Evolutionary conservation across 208 protist genomes (phyloP).

Genomic region (Novymonas esmeraldas): DNA sequence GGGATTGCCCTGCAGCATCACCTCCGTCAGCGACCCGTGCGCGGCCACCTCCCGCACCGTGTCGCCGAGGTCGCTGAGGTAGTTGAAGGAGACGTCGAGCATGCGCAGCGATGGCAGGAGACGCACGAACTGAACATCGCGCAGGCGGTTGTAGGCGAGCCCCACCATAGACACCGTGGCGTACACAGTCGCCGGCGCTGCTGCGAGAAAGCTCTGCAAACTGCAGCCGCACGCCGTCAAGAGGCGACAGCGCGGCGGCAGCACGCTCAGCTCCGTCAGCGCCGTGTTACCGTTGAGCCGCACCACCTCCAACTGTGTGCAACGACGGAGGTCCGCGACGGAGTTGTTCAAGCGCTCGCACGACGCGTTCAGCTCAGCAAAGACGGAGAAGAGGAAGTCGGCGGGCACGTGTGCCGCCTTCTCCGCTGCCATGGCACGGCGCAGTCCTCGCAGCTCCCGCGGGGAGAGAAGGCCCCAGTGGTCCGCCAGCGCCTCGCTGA

Average conservation of each 20-base stretch:
- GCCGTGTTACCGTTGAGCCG: conserved; percentile 58
- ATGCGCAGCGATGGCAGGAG: conserved; percentile 59
- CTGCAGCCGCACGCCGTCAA: conserved; percentile 62
- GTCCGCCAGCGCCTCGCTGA: conserved; percentile 25
- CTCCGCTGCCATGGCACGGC: conserved; percentile 47
- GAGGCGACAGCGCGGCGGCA: conserved; percentile 61
- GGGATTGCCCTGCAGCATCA: conserved; percentile 72
- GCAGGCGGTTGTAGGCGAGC: conserved; percentile 67
- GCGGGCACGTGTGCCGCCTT: conserved; percentile 34
- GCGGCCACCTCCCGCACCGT: conserved; percentile 34
- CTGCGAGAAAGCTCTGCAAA: conserved; percentile 25
- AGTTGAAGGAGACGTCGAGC: conserved; percentile 75
- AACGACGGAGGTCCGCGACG: conserved; percentile 45
- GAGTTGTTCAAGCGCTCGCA: conserved; percentile 38
- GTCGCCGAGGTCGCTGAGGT: conserved; percentile 42
- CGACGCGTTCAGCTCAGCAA: conserved; percentile 59
- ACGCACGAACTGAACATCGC: conserved; percentile 43
- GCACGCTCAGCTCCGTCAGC: conserved; percentile 44
- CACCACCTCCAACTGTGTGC: conserved; percentile 49
- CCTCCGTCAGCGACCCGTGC: conserved; percentile 57
- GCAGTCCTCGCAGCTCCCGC: conserved; percentile 45
- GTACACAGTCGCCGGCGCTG: conserved; percentile 13
- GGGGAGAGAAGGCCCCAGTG: conserved; percentile 57
- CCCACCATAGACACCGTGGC: conserved; percentile 50
- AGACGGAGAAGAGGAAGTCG: conserved; percentile 44